Base-by-base conservation (phyloP, 1,284 basidiomycete species). In the Malassezia cuniculi region DNA sequence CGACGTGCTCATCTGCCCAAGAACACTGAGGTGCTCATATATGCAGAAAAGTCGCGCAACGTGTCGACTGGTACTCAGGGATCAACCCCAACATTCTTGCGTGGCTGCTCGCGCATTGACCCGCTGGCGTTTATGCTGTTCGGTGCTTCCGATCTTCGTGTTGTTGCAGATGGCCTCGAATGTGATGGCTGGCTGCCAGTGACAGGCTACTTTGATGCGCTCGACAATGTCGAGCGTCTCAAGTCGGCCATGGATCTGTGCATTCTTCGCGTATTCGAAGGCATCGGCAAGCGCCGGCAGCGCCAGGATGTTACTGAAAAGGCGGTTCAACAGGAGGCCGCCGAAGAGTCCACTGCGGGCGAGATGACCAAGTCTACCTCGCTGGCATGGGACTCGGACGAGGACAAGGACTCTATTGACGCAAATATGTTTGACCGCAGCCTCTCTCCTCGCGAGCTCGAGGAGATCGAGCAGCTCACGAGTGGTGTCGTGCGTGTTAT, bases 131-230 rank as follows among this genome's bases (percentile, higher is more conserved):
- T 87, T 66, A 77, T 93, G 70, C 74, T 95, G 8, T 94, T 95
- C 54, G 89, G 89, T 10, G 85, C 86, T 0, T 79, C 83, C 66
- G 75, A 80, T 39, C 74, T 87, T 28, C 36, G 51, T 10, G 70
- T 76, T 41, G 75, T 51, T 19, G 31, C 54, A 34, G 28, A 54
- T 26, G 54, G 60, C 9, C 46, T 66, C 28, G 79, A 82, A 60
- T 89, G 85, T 63, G 89, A 95, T 60, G 77, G 77, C 31, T 95
- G 89, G 89, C 71, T 94, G 16, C 85, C 85, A 8, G 76, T 94
- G 35, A 73, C 78, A 18, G 87, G 87, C 29, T 58, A 60, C 34
- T 66, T 80, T 43, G 76, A 81, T 54, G 77, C 78, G 5, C 70
- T 95, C 50, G 84, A 90, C 65, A 80, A 86, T 54, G 71, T 93